phyloP scores from a whole-genome alignment of 176 grass and related monocot species.

The Ensete glaucum region DNA sequence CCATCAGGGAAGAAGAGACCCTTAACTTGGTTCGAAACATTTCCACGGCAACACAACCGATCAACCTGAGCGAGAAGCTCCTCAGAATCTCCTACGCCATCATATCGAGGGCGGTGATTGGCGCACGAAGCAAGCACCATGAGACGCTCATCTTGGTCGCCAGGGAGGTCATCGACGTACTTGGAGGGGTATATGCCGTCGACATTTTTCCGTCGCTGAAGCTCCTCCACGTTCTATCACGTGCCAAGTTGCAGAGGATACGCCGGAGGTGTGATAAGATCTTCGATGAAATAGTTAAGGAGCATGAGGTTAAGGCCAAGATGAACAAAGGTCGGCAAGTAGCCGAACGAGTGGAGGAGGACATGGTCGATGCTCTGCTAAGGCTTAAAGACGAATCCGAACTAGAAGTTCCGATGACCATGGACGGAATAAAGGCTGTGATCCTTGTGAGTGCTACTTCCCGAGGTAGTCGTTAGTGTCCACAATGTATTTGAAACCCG shows the following conservation, averaged over 20 bases:
- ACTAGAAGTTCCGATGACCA: constrained; percentile 26
- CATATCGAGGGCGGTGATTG: constrained; percentile 42
- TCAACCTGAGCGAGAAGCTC: constrained; percentile 41
- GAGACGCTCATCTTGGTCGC: constrained; percentile 26
- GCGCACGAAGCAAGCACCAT: constrained; percentile 41
- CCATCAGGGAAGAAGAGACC: constrained; percentile 50
- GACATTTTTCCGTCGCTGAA: constrained; percentile 32
- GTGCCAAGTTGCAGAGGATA: constrained; percentile 21
- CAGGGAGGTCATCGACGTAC: neutral
- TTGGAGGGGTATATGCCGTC: constrained; percentile 27
- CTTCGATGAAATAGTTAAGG: constrained; percentile 44
- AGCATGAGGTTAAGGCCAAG: constrained; percentile 25
- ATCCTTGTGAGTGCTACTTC: constrained; percentile 30
- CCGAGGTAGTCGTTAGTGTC: constrained; percentile 3
- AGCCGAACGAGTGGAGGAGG: constrained; percentile 23
- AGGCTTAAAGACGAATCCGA: constrained; percentile 32
- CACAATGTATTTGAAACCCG: no score
- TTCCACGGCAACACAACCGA: neutral
- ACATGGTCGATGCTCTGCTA: constrained; percentile 43
- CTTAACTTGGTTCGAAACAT: constrained; percentile 15
- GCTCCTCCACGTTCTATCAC: neutral
- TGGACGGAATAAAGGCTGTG: constrained; percentile 38
- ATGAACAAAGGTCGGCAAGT: constrained; percentile 2
- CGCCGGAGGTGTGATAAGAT: constrained; percentile 29
- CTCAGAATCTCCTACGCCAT: constrained; percentile 21